These are phyloP conservation scores for Paramecium octaurelia DNA, from an alignment of 73 alveolate species.

Conservation along the genomic window DNA sequence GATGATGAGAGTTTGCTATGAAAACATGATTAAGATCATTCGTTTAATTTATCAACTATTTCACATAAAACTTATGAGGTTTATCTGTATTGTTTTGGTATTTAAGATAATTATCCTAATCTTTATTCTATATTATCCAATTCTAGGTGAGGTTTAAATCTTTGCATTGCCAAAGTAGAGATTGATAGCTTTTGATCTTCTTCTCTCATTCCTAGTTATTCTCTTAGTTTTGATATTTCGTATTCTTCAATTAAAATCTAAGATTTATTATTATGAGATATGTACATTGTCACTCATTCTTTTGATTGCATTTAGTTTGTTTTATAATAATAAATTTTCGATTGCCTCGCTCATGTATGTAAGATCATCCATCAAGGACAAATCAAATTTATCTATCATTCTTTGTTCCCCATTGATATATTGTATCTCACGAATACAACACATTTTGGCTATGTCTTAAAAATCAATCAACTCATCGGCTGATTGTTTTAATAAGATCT, in stretches of 20 bases:
- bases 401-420: neutral
- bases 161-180: neutral
- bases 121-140: slow-evolving; percentile 2
- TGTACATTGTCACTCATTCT: neutral
- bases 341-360: slow-evolving; percentile 11
- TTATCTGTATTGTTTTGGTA: slow-evolving; percentile 21
- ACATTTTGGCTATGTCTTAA: slow-evolving; percentile 21
- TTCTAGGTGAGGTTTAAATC: slow-evolving; percentile 37
- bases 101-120: neutral
- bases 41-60: slow-evolving; percentile 16
- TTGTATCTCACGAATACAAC: neutral
- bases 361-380: neutral
- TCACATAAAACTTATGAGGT: slow-evolving; percentile 30
- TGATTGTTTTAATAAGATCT: neutral
- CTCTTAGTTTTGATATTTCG: neutral
- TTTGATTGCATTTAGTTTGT: neutral
- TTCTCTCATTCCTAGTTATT: neutral
- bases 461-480: slow-evolving; percentile 31
- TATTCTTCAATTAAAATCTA: slow-evolving; percentile 14
- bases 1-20: slow-evolving; percentile 49
- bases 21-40: neutral
- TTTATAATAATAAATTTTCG: neutral
- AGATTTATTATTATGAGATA: no score
- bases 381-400: slow-evolving; percentile 15
- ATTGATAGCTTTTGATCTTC: neutral